Base-by-base conservation (phyloP, 129 eudicot species). In the Flaveria trinervia region DNA sequence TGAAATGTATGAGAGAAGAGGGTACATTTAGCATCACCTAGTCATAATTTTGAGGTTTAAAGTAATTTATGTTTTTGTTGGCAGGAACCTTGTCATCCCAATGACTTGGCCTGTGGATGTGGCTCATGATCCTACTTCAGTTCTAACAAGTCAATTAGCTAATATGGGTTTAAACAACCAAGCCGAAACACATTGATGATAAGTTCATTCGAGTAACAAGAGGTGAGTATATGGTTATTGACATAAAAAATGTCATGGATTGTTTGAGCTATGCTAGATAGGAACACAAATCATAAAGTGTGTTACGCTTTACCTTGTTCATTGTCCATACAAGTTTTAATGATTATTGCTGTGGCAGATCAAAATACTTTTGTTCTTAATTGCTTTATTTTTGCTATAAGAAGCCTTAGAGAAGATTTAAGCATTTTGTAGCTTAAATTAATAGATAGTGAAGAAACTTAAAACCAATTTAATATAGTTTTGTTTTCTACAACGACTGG, bases 21-120 rank as follows among this genome's bases (percentile, higher is more conserved):
- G 39, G 6, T 33, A 33, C 39, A 4, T 33, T 33, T 33, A 33
- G 6, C 3, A 33, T 5, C 39, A 33, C 39, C 39, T 33, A 33
- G 0, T 4, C 39, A 4, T 33, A 33, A 33, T 2, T 44, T 0
- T 17, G 7, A 25, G 11, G 44, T 56, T 12, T 6, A 78, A 73
- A 20, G 22, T 12, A 15, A 54, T 55, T 26, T 61, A 9, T 71
- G 26, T 17, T 56, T 17, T 56, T 70, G 22, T 4, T 79, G 73
- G 74, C 78, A 86, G 90, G 68, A 74, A 75, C 49, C 73, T 48
- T 2, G 69, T 39, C 22, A 18, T 79, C 3, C 89, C 89, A 13
- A 79, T 86, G 83, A 68, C 80, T 48, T 87, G 91, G 91, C 81
- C 74, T 2, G 56, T 17, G 25, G 60, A 71, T 33, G 48, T 74